Base-by-base conservation (phyloP, 2,329 filamentous ascomycete genomes). In the Colletotrichum chlorophyti region DNA sequence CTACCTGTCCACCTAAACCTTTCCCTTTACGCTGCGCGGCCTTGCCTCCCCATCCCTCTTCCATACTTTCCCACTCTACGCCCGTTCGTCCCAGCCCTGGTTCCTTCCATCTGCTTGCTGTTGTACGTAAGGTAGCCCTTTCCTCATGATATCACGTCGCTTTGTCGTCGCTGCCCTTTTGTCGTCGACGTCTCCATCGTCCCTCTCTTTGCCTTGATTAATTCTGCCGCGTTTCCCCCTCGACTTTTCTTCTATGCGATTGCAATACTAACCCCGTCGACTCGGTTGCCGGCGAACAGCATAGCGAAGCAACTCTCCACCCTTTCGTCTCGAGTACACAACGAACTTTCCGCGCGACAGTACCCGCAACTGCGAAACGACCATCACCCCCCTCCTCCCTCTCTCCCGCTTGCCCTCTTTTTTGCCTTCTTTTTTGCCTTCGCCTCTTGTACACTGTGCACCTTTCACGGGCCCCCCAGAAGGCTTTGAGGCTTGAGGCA, bases 291-390 rank as follows among this genome's bases (percentile, higher is more conserved):
- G 31, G 46, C 46, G 34, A 23, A 24, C 48, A 38, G 55, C 43
- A 50, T 55, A 59, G 43, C 43, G 35, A 29, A 55, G 55, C 55
- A n/a, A n/a, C n/a, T n/a, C 55, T 59, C 51, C 55, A 59, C 55
- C 17, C 37, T 59, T n/a, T 49, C 42, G 51, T 43, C 51, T 55
- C 43, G 43, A 59, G 43, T 59, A 59, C 51, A 40, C 12, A 43
- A 58, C 55, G 51, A 59, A 55, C 55, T 49, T 50, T 55, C 55
- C 49, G 49, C 49, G 51, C 51, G 43, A 59, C 55, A 37, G 51
- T 49, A 59, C 51, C 55, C 55, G 55, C 55, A 59, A 59, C 55
- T 59, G 42, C 55, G 55, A 59, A 59, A 59, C 55, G 51, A 55
- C 55, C 43, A 49, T 38, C n/a, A 38, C 55, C 37, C 40, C 50